Base-by-base conservation (phyloP, 2,329 filamentous ascomycete species). In the Teratosphaeria nubilosa region DNA sequence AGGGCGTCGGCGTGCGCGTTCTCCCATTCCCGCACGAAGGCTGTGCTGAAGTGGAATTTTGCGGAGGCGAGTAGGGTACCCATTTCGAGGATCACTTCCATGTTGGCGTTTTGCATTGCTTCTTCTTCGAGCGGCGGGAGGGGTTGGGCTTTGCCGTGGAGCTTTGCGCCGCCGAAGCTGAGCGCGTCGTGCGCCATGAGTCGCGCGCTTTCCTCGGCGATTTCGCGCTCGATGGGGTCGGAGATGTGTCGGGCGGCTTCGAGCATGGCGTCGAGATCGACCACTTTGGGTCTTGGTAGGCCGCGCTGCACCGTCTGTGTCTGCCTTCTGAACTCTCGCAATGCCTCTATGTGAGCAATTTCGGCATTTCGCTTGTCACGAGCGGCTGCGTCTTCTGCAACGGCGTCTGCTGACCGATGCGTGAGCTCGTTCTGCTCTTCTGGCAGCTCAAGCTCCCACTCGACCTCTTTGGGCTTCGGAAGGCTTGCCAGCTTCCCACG, bases 361-460 rank as follows among this genome's bases (percentile, higher is more conserved):
- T 80, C 76, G 53, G 82, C 82, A 54, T 87, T 83, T 62, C 88
- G 84, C 52, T 82, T 82, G 70, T 95, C 90, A 37, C 88, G 83
- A 63, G 91, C 85, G 16, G 88, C 90, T 25, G 83, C 80, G 67
- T 87, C 84, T 71, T 87, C 85, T 66, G 83, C 82, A n/a, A 76
- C 77, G 7, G 81, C 69, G 55, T 85, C 79, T 51, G 80, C 76
- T 2, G 72, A 72, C 54, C 71, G 66, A 2, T 70, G 68, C 20
- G 72, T 73, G 2, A 76, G 68, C 65, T 94, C 89, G 61, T 82
- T 77, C 62, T 87, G 80, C 63, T 96, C 91, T 48, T 95, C 90
- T 0, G 92, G 92, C 34, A 95, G 76, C 37, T 96, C 92, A 52
- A 97, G 83, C 65, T 97, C 94, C 87, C 90, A 97, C 64, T 96